Base-by-base conservation (phyloP, 768 basidiomycete genomes). In the Pluteus cervinus region DNA sequence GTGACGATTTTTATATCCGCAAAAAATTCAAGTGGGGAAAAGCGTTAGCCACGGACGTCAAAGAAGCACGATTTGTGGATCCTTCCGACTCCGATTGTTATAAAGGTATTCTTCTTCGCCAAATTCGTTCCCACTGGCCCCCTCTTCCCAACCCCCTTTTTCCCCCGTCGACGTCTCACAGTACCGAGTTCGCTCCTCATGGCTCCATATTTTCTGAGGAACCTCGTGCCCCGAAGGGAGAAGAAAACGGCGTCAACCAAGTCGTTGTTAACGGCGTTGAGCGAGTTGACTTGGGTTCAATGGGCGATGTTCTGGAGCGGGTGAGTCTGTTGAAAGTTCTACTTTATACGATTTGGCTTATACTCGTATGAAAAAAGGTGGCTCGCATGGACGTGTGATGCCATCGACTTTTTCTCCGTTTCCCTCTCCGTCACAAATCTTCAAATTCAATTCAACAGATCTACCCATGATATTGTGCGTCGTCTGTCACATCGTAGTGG, bases 271-370 rank as follows among this genome's bases (percentile, higher is more conserved):
- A 50, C 57, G 4, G 75, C 68, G 7, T 49, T 81, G 29, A 34
- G 24, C 18, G 45, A 49, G 9, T 50, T 81, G 30, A 72, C 65
- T 1, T 69, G 57, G 52, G 45, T 75, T 5, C 78, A 81, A 50
- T 72, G 69, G 63, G 68, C 67, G 4, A 66, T 73, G 34, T 80
- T 80, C 53, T 73, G 67, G 53, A 65, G 69, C 34, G 78, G 79
- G 74, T 76, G 52, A 66, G 76, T 46, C 21, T 18, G 8, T 18
- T 14, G 8, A 7, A 12, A 16, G 26, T 28, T 28, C 26, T 28
- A 9, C 26, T 14, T 14, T 28, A 9, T 14, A 28, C 26, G 9
- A 14, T 9, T 28, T 28, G 26, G 9, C 26, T 9, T 9, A 9
- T 28, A 9, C 26, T 28, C 9, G 9, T 9, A 28, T 28, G 26